A percentile compares a stretch with the other conserved stretches of the same genome.
These are phyloP conservation scores for Leishmania aethiopica DNA, from an alignment of 208 protist species.

Conservation along the genomic window DNA sequence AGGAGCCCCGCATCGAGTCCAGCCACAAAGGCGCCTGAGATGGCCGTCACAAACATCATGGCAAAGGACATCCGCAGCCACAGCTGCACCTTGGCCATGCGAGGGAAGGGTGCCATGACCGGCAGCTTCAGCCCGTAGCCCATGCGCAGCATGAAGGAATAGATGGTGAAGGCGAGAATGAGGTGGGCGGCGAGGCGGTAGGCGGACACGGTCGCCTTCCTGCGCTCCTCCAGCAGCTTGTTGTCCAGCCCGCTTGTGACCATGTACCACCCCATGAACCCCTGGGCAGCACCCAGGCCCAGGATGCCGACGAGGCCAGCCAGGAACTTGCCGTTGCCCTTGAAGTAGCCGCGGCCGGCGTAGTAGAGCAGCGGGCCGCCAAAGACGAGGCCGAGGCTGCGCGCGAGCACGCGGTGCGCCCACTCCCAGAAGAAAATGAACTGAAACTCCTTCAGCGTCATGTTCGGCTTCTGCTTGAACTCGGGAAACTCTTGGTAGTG, in stretches of 20 bases:
- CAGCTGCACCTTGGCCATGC: constrained; percentile 48
- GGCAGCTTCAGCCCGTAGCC: constrained; percentile 71
- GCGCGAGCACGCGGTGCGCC: constrained; percentile 93
- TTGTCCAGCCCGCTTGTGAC: constrained; percentile 95
- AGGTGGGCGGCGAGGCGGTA: constrained; percentile 95
- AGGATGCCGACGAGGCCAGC: constrained; percentile 60
- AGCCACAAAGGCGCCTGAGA: constrained; percentile 91
- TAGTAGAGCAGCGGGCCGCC: constrained; percentile 92
- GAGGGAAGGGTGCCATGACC: constrained; percentile 40
- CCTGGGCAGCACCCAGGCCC: constrained; percentile 81
- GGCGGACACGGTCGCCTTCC: constrained; percentile 76
- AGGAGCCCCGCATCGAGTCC: constrained; percentile 89
- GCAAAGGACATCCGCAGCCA: constrained; percentile 58
- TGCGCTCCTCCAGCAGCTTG: constrained; percentile 73
- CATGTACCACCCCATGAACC: constrained; percentile 98
- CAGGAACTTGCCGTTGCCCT: constrained; percentile 42
- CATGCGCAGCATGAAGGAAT: constrained; percentile 82
- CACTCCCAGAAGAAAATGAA: constrained; percentile 98
- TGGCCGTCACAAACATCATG: constrained; percentile 80
- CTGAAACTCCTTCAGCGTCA: constrained; percentile 96
- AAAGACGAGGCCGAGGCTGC: constrained; percentile 91
- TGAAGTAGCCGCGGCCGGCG: constrained; percentile 62
- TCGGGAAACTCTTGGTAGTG: constrained; percentile 97
- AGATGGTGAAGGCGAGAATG: constrained; percentile 95
- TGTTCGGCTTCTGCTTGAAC: constrained; percentile 93